phyloP scores from a whole-genome alignment of 116 monocot genomes.

The Papilionanthe hybrid region DNA sequence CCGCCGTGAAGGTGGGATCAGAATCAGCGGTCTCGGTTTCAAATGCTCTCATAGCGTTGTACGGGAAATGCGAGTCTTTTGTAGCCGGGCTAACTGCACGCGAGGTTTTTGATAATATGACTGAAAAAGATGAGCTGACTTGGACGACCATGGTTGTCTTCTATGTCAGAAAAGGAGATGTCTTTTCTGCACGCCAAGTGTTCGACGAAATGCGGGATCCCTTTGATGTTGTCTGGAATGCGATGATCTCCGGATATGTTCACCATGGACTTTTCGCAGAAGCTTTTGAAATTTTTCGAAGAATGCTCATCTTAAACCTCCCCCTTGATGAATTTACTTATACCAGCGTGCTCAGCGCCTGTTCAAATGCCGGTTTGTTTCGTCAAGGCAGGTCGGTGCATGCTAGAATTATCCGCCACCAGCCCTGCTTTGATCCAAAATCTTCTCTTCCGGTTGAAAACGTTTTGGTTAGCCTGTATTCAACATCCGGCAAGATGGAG shows the following conservation, averaged over 20 bases:
- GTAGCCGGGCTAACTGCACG: slow-evolving; percentile 19
- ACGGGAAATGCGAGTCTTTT: slow-evolving; percentile 33
- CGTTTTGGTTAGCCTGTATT: slow-evolving; percentile 69
- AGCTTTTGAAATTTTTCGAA: slow-evolving; percentile 64
- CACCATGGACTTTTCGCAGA: slow-evolving; percentile 47
- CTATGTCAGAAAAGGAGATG: slow-evolving; percentile 43
- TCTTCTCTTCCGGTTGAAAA: slow-evolving; percentile 68
- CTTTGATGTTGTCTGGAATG: slow-evolving; percentile 69
- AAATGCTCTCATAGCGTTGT: slow-evolving; percentile 79
- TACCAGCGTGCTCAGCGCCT: slow-evolving; percentile 43
- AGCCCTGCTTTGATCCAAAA: slow-evolving; percentile 43
- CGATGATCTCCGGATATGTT: slow-evolving; percentile 73
- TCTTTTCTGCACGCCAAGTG: slow-evolving; percentile 27
- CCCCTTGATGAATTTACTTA: slow-evolving; percentile 29
- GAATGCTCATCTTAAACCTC: slow-evolving; percentile 44
- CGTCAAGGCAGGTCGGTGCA: slow-evolving; percentile 70
- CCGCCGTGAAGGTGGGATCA: slow-evolving; percentile 52
- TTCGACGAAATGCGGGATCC: slow-evolving; percentile 43
- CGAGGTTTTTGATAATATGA: slow-evolving; percentile 72
- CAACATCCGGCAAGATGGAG: slow-evolving; percentile 43
- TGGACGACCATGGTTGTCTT: slow-evolving; percentile 90
- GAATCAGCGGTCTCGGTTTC: slow-evolving; percentile 44
- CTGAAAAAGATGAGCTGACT: slow-evolving; percentile 67
- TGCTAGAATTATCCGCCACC: slow-evolving; percentile 44
- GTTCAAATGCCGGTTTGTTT: slow-evolving; percentile 48